Evolutionary conservation across 2,329 filamentous ascomycete genomes (phyloP), one percentile per base, ranked within the genome.

Genomic region (Fusarium sublunatum): DNA sequence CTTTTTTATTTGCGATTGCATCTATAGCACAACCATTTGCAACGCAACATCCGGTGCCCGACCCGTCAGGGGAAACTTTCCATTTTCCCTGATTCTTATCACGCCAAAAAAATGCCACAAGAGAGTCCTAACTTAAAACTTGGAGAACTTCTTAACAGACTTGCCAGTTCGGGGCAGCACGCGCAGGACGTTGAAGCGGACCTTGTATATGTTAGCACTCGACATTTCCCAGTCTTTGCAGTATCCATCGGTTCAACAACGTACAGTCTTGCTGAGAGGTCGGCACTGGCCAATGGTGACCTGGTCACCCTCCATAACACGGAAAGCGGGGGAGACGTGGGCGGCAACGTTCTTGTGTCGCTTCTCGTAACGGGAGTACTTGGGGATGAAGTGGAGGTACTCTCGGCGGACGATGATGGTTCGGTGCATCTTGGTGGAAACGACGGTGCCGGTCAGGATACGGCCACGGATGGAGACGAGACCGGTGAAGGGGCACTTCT

Each of bases 371-470:
- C 95, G 92, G 81, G 91, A 88, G 90, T 99, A 99, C 88, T 99
- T 99, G 83, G 93, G 93, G 81, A 99, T 91, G 86, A 92, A 99
- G 88, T 99, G 95, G 68, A 99, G 92, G 88, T 99, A 99, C 88
- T 99, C 95, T 84, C 95, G 91, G 82, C 95, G 95, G 88, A 99
- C 96, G 85, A 99, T 91, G 81, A 98, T 86, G 77, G 95, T 99
- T 85, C 95, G 92, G 91, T 99, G 95, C 95, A 99, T 99, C 92
- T 99, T 99, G 85, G 95, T 99, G 77, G 94, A 98, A 79, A 98
- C 91, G 79, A 99, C 95, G 80, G 93, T 97, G 79, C 95, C 95
- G 81, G 94, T 98, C 74, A 99, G 88, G 88, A 99, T 99, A 94
- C 95, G 94, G 83, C 95, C 95, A 86, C 95, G 95, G 87, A 99